Conservation (phyloP, 768 basidiomycete species). For the Vararia minispora region DNA sequence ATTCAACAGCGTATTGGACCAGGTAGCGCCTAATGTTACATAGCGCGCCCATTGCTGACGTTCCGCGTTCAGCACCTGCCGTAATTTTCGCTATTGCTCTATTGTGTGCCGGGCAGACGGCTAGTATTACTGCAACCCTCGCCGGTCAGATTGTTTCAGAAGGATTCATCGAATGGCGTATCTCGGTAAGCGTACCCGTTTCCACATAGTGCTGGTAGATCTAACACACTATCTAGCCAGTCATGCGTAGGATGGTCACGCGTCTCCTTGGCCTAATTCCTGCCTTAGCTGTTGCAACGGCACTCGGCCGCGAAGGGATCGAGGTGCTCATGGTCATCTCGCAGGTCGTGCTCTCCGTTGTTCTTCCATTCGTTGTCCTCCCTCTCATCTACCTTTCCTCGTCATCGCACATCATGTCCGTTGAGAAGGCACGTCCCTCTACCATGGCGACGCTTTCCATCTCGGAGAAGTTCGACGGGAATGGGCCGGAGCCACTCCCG, state of each 20-base stretch:
- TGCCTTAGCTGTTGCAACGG: slow-evolving; percentile 29
- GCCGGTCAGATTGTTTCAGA: slow-evolving; percentile 38
- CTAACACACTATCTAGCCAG: slow-evolving; percentile 13
- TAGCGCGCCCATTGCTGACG: too few species aligned
- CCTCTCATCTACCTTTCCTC: slow-evolving; percentile 2
- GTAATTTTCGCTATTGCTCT: slow-evolving; percentile 37
- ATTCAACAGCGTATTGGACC: slow-evolving; percentile 29
- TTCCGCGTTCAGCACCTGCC: too few species aligned
- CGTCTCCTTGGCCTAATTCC: slow-evolving; percentile 35
- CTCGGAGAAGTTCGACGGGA: neutral
- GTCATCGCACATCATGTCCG: slow-evolving; percentile 1
- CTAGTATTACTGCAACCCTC: slow-evolving; percentile 36
- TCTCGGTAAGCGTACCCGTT: slow-evolving; percentile 19
- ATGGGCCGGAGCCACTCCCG: neutral
- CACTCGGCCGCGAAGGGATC: slow-evolving; percentile 31
- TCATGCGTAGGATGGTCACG: slow-evolving; percentile 31
- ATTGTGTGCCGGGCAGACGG: slow-evolving; percentile 36
- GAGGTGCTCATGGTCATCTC: slow-evolving; percentile 36
- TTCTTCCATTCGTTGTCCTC: slow-evolving; percentile 2
- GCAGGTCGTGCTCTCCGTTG: slow-evolving; percentile 31
- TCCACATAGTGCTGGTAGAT: slow-evolving; percentile 9
- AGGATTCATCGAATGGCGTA: slow-evolving; percentile 37
- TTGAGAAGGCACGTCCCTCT: neutral
- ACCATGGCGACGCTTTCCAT: neutral
- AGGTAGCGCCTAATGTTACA: too few species aligned